Conservation (phyloP, 352 stramenopile species). For the Phytophthora quininea region DNA sequence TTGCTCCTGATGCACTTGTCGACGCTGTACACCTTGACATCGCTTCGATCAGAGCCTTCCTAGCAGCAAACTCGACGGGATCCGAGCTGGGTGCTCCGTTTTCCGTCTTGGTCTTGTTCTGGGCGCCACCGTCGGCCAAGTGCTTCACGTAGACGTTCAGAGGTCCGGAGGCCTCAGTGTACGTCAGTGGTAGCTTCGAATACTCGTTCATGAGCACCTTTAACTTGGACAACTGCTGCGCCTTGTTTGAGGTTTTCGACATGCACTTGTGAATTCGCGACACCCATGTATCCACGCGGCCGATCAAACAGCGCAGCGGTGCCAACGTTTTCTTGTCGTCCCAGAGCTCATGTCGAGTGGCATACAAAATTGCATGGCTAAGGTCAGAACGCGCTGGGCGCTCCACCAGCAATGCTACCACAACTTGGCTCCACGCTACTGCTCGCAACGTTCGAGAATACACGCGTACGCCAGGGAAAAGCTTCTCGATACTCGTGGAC, state of each 20-base stretch:
- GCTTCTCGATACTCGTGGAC: slow-evolving; percentile 49
- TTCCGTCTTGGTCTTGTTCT: slow-evolving; percentile 23
- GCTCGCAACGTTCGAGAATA: slow-evolving; percentile 69
- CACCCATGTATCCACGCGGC: slow-evolving; percentile 83
- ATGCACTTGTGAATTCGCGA: slow-evolving; percentile 80
- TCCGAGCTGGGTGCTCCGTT: slow-evolving; percentile 30
- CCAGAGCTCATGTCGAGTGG: slow-evolving; percentile 63
- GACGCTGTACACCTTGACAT: slow-evolving; percentile 44
- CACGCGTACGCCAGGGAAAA: slow-evolving; percentile 73
- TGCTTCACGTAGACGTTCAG: slow-evolving; percentile 50
- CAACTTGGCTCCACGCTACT: slow-evolving; percentile 77
- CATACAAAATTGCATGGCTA: slow-evolving; percentile 66
- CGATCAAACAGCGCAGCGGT: slow-evolving; percentile 74
- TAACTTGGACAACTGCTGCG: slow-evolving; percentile 64
- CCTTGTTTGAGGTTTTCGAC: slow-evolving; percentile 60
- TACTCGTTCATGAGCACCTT: slow-evolving; percentile 89
- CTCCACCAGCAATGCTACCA: slow-evolving; percentile 78
- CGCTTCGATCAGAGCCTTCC: slow-evolving; percentile 43
- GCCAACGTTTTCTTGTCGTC: slow-evolving; percentile 75
- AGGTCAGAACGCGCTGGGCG: slow-evolving; percentile 70
- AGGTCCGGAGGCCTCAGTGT: slow-evolving; percentile 33
- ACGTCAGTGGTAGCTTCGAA: slow-evolving; percentile 87
- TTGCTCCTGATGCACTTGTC: slow-evolving; percentile 18
- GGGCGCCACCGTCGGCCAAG: slow-evolving; percentile 16
- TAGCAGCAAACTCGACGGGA: slow-evolving; percentile 33